Evolutionary conservation across 73 alveolate species (phyloP).

Genomic region (Paramecium primaurelia): DNA sequence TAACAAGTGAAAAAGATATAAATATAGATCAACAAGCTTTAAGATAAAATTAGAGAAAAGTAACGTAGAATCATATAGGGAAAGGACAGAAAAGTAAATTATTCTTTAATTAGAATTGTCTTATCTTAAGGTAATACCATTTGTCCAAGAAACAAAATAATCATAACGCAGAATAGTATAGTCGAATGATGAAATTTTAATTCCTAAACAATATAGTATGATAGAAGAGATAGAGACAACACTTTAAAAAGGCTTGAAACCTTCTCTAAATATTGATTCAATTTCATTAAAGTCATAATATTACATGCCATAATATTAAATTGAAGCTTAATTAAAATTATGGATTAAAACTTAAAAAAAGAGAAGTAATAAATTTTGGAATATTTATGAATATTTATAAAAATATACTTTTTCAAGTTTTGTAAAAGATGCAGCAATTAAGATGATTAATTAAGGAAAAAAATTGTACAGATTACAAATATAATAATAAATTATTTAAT

Average conservation of each 20-base stretch:
- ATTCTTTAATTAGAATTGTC: neutral
- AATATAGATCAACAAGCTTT: neutral
- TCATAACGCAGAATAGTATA: neutral
- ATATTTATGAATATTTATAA: neutral
- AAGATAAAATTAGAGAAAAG: neutral
- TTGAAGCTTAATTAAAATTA: neutral
- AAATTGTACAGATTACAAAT: neutral
- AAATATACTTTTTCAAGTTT: neutral
- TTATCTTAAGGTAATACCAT: neutral
- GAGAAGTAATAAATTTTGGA: neutral
- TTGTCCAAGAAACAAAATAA: neutral
- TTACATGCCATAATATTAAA: neutral
- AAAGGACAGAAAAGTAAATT: neutral
- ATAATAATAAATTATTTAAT: too few species aligned
- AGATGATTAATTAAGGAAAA: neutral
- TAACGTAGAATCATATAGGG: neutral
- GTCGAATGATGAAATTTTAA: neutral
- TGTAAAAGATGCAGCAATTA: neutral
- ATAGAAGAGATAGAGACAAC: neutral
- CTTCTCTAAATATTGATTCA: neutral
- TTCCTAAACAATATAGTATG: neutral
- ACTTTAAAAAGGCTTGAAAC: neutral
- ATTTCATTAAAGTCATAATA: neutral
- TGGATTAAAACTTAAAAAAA: neutral
- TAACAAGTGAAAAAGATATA: neutral